Base-by-base conservation (phyloP, 2,329 filamentous ascomycete species). In the Neonectria coccinea region DNA sequence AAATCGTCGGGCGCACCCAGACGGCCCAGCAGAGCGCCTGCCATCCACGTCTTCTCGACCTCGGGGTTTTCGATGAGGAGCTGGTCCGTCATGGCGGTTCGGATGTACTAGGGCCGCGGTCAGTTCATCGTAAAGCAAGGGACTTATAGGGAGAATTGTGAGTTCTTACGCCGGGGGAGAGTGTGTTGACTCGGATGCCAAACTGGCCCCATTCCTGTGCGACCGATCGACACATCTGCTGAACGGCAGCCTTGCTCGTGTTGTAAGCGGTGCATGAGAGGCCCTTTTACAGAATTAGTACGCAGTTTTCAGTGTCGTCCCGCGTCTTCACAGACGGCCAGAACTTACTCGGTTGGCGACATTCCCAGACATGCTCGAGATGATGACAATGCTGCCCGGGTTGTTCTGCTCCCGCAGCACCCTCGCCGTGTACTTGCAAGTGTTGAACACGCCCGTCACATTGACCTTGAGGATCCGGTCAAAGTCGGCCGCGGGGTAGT, bases 381-480 rank as follows among this genome's bases (percentile, higher is more conserved):
- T 84, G 63, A 86, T 79, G 12, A 85, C 81, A 50, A 86, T 84
- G 62, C 80, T 85, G 0, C 83, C 84, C 1, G 77, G 75, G 0
- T 71, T 76, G 8, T 79, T 77, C 50, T 77, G 78, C 52, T 79
- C 76, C n/a, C 79, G 76, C 69, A 86, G 74, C 41, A 89, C 85
- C 65, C 86, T 83, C 56, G 90, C 91, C 27, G 90, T 87, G 62
- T 89, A 89, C 79, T 91, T 90, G 64, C 90, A 90, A 73, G 89
- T 91, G 76, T 90, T 83, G 78, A 89, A 90, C 27, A 86, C 88
- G n/a, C 91, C 91, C 53, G 85, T 91, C 70, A 92, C 80, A 76
- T 93, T 91, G 68, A 91, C 89, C 73, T 89, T 83, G 74, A 92
- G 81, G 71, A 92, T 89, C 77, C 90, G 86, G 72, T 89, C 84